Percentiles rank a stretch among this genome's conserved stretches.
phyloP scores from a whole-genome alignment of 2,329 filamentous ascomycete genomes.

The Cladorrhinum sp. region DNA sequence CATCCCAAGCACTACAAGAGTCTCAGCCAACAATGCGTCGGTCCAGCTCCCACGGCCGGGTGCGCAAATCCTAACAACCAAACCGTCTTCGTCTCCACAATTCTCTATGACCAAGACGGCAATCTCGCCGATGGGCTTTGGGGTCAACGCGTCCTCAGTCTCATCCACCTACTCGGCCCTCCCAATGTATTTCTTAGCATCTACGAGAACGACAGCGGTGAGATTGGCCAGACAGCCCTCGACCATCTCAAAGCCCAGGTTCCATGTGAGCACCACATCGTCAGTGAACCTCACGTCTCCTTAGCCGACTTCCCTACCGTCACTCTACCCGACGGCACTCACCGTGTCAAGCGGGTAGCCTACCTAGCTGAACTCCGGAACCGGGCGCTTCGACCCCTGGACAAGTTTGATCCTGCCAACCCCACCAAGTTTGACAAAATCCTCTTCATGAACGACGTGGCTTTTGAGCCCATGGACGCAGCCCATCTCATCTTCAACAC shows the following conservation, averaged over 20 bases:
- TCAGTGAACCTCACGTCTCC: slow-evolving; percentile 59
- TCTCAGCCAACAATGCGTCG: slow-evolving; percentile 33
- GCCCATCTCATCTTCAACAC: slow-evolving; percentile 60
- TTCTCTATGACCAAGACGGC: slow-evolving; percentile 63
- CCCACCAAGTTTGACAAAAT: slow-evolving; percentile 51
- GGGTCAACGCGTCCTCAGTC: slow-evolving; percentile 57
- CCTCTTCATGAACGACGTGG: slow-evolving; percentile 66
- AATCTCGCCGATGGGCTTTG: slow-evolving; percentile 60
- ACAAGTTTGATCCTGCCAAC: slow-evolving; percentile 38
- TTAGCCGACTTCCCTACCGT: slow-evolving; percentile 56
- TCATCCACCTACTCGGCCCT: slow-evolving; percentile 64
- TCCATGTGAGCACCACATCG: slow-evolving; percentile 48
- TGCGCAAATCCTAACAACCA: slow-evolving; percentile 48
- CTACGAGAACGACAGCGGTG: slow-evolving; percentile 68
- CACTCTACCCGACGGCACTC: slow-evolving; percentile 58
- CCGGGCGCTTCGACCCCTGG: slow-evolving; percentile 62
- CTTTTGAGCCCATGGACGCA: slow-evolving; percentile 49
- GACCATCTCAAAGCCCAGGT: slow-evolving; percentile 47
- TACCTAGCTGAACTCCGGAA: slow-evolving; percentile 73
- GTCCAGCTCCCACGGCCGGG: slow-evolving; percentile 26
- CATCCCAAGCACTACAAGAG: slow-evolving; percentile 39
- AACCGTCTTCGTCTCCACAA: slow-evolving; percentile 71
- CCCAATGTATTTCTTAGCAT: slow-evolving; percentile 69
- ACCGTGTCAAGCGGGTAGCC: slow-evolving; percentile 67
- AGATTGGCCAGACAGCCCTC: slow-evolving; percentile 53